A percentile compares a stretch with the other conserved stretches of the same genome.
These are phyloP conservation scores for Monilinia aucupariae DNA, from an alignment of 2,329 filamentous ascomycete genomes.

Conservation along the genomic window DNA sequence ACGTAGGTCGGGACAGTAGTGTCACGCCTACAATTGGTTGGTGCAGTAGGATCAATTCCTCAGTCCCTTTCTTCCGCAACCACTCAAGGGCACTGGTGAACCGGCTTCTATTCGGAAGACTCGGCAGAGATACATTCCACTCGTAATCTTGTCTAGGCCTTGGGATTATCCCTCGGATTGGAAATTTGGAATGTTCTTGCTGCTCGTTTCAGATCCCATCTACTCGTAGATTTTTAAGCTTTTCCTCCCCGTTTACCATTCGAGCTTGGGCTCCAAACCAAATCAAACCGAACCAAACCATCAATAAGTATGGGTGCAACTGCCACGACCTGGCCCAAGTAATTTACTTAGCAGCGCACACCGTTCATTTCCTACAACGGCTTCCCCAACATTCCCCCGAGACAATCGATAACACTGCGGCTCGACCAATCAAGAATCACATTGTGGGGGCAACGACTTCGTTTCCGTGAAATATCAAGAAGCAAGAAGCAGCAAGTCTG, in stretches of 20 bases:
- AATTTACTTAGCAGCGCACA: not conserved
- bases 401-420: conserved; percentile 1
- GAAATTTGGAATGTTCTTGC: not conserved
- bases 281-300: too few relatives aligned
- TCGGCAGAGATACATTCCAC: not conserved
- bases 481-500: too few relatives aligned
- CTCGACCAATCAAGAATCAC: not conserved
- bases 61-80: not conserved
- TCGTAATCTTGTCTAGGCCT: too few relatives aligned
- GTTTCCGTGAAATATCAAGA: not conserved
- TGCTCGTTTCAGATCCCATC: not conserved
- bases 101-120: not conserved
- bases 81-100: too few relatives aligned
- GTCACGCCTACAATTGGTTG: too few relatives aligned
- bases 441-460: not conserved
- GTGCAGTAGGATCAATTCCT: too few relatives aligned
- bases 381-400: conserved; percentile 7
- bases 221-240: not conserved
- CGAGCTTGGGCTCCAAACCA: not conserved
- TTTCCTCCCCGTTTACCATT: not conserved
- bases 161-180: not conserved
- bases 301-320: not conserved
- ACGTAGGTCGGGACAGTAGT: too few relatives aligned
- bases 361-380: conserved; percentile 5
- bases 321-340: conserved; percentile 2